A percentile compares a stretch with the other conserved stretches of the same genome.
phyloP scores from a whole-genome alignment of 116 monocot species.

The Dioscorea cayenensis region DNA sequence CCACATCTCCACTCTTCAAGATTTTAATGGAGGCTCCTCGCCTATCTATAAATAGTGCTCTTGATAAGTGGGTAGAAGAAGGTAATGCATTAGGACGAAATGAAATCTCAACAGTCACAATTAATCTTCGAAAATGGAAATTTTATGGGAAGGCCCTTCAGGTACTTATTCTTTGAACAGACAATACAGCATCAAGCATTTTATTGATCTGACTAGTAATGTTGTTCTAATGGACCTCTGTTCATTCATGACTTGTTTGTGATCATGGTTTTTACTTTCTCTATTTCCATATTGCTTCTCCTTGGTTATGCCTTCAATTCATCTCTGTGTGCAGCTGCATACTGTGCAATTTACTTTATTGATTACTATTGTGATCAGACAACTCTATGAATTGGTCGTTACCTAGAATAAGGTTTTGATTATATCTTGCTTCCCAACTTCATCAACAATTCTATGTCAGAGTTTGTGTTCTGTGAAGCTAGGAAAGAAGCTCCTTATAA shows the following conservation, averaged over 20 bases:
- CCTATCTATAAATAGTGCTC: slow-evolving; percentile 19
- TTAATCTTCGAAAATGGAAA: slow-evolving; percentile 38
- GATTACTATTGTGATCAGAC: too few species aligned
- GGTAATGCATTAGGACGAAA: slow-evolving; percentile 45
- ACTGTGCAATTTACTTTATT: too few species aligned
- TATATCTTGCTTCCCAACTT: too few species aligned
- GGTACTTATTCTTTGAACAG: slow-evolving; percentile 26
- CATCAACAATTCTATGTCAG: too few species aligned
- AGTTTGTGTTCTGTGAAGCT: too few species aligned
- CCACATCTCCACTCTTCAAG: slow-evolving; percentile 29
- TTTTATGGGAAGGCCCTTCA: slow-evolving; percentile 63
- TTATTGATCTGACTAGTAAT: neutral
- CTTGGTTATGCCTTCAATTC: too few species aligned
- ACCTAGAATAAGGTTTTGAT: too few species aligned
- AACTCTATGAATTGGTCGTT: too few species aligned
- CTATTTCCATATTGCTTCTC: too few species aligned
- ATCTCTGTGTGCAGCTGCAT: too few species aligned
- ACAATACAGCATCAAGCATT: neutral
- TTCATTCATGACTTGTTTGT: neutral
- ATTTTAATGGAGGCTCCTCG: slow-evolving; percentile 38
- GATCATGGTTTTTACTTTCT: too few species aligned
- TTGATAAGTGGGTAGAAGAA: slow-evolving; percentile 67
- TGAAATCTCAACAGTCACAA: slow-evolving; percentile 23
- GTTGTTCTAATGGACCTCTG: neutral
- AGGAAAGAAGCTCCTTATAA: too few species aligned